These are phyloP conservation scores for Aurantiochytrium sp. DNA, from an alignment of 108 stramenopile species.

Conservation along the genomic window DNA sequence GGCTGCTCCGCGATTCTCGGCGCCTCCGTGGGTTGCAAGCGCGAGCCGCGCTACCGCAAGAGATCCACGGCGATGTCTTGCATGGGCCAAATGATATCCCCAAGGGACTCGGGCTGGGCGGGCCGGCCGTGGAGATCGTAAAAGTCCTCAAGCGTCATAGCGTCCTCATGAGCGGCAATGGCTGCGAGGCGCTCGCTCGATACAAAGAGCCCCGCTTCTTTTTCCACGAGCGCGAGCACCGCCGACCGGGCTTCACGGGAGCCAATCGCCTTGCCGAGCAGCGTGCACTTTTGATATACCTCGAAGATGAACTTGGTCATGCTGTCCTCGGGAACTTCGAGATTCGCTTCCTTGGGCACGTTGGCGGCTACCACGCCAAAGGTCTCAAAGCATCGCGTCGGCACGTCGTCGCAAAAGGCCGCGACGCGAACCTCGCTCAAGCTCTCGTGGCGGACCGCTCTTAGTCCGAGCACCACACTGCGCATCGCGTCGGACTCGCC, in stretches of 20 bases:
- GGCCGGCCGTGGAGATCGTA: not conserved
- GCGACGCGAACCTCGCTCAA: not conserved
- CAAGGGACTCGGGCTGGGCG: not conserved
- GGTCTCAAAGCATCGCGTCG: not conserved
- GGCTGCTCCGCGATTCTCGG: too few species aligned
- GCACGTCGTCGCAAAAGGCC: not conserved
- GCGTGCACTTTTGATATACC: not conserved
- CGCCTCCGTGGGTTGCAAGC: too few species aligned
- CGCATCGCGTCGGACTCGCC: not conserved
- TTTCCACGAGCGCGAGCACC: not conserved
- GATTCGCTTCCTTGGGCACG: not conserved
- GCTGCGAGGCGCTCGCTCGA: not conserved
- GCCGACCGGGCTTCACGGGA: not conserved
- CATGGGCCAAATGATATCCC: not conserved
- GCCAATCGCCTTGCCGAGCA: not conserved
- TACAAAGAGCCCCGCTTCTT: not conserved
- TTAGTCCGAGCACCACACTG: not conserved
- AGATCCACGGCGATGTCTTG: slow-evolving; percentile 11
- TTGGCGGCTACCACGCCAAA: not conserved
- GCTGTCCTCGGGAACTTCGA: not conserved
- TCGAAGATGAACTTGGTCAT: not conserved
- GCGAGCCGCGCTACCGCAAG: not conserved
- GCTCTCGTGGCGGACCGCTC: not conserved
- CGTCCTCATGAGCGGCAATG: not conserved
- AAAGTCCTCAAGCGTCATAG: slow-evolving; percentile 18